Conservation (phyloP, 129 eudicot species). For the Calendula officinalis region DNA sequence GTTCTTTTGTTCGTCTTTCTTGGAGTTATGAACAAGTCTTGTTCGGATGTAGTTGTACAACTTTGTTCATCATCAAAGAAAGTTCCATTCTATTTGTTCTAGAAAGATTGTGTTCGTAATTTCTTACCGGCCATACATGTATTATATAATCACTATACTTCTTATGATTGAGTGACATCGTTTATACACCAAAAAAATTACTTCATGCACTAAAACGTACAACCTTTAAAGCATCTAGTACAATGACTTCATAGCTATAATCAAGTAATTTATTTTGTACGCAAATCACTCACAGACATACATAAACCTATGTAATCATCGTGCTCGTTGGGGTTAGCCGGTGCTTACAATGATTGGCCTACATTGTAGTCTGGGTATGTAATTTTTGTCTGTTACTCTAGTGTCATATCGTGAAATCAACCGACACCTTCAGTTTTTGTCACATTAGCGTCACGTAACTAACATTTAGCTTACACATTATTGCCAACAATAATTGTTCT, state of each 20-base stretch:
- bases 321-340: background rate
- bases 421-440: too few species aligned
- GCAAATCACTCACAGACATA: too few species aligned
- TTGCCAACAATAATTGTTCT: too few species aligned
- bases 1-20: background rate
- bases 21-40: conserved; percentile 9
- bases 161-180: background rate
- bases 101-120: background rate
- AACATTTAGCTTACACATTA: too few species aligned
- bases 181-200: too few species aligned
- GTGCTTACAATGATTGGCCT: background rate
- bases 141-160: background rate
- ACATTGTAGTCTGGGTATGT: too few species aligned
- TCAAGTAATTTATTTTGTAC: too few species aligned
- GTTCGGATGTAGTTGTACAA: conserved; percentile 13
- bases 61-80: conserved; percentile 20
- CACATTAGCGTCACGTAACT: too few species aligned
- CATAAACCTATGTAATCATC: background rate
- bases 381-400: too few species aligned
- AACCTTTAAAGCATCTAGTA: background rate
- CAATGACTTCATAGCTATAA: too few species aligned
- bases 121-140: background rate
- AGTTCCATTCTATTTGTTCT: background rate
- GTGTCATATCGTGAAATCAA: too few species aligned
- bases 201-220: background rate